Evolutionary conservation across 345 rosid genomes (phyloP).

Genomic region (Jatropha curcas): DNA sequence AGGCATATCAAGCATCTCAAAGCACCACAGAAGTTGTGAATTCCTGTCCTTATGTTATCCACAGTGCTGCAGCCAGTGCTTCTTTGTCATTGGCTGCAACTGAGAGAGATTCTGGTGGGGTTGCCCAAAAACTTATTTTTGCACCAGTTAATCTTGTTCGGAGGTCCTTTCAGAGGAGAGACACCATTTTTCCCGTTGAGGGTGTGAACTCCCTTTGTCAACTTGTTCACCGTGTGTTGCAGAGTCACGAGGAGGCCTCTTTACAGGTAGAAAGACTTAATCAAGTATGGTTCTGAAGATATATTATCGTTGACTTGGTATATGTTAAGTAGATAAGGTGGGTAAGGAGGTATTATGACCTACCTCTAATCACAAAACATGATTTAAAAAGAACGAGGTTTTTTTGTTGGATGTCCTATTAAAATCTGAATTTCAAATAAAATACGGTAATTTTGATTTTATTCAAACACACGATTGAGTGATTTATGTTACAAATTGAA

Average conservation of each 20-base stretch:
- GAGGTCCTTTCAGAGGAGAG: slow-evolving; percentile 78
- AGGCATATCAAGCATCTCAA: slow-evolving; percentile 74
- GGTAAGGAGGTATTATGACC: not conserved
- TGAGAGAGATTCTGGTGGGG: slow-evolving; percentile 51
- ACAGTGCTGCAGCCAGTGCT: slow-evolving; percentile 58
- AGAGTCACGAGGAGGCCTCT: slow-evolving; percentile 75
- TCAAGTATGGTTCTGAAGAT: not conserved
- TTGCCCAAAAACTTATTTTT: slow-evolving; percentile 58
- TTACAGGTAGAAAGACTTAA: slow-evolving; percentile 56
- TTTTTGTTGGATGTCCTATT: no score
- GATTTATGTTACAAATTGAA: not conserved
- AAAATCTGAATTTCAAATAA: no score
- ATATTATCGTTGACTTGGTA: not conserved
- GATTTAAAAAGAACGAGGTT: not conserved
- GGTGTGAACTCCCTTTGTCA: slow-evolving; percentile 76
- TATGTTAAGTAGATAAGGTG: no score
- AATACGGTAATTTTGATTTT: not conserved
- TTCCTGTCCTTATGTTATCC: slow-evolving; percentile 85
- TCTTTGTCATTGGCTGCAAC: slow-evolving; percentile 71
- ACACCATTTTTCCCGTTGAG: slow-evolving; percentile 70
- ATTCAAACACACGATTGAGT: no score
- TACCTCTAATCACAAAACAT: not conserved
- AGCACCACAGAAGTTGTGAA: slow-evolving; percentile 68
- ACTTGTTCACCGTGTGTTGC: slow-evolving; percentile 71
- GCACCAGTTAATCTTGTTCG: slow-evolving; percentile 67